These are phyloP conservation scores for Coprinopsis cinerea DNA, from an alignment of 768 basidiomycete species.

Conservation along the genomic window DNA sequence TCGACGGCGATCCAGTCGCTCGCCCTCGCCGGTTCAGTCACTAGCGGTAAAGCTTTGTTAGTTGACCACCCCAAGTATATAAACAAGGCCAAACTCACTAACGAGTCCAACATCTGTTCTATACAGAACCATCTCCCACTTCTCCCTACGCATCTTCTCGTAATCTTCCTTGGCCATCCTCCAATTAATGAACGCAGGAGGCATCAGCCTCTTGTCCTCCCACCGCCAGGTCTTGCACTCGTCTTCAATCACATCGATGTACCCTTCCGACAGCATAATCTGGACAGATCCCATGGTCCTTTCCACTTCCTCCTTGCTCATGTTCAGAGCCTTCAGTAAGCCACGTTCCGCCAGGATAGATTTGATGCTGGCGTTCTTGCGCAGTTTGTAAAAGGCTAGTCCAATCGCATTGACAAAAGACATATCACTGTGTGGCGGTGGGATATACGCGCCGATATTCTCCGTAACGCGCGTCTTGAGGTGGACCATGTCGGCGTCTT, in stretches of 20 bases:
- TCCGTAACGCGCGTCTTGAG: neutral
- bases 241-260: neutral
- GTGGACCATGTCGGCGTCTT: neutral
- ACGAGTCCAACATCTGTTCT: constrained; percentile 12
- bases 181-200: constrained; percentile 8
- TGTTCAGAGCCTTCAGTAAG: neutral
- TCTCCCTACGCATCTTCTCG: constrained; percentile 14
- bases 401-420: neutral
- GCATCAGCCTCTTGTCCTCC: neutral
- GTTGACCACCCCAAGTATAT: no score
- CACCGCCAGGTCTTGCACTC: constrained; percentile 8
- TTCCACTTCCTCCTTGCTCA: neutral
- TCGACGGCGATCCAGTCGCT: no score
- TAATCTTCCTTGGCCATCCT: constrained; percentile 16
- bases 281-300: neutral
- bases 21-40: no score
- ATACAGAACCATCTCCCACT: constrained; percentile 16
- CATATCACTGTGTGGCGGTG: neutral
- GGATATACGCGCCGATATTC: neutral
- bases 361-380: neutral
- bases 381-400: neutral
- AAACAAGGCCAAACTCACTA: constrained; percentile 10
- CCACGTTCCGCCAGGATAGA: constrained; percentile 1
- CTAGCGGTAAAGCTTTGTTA: no score
- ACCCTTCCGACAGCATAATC: neutral